phyloP scores from a whole-genome alignment of 23 red algal species.

The Gracilaria caudata region DNA sequence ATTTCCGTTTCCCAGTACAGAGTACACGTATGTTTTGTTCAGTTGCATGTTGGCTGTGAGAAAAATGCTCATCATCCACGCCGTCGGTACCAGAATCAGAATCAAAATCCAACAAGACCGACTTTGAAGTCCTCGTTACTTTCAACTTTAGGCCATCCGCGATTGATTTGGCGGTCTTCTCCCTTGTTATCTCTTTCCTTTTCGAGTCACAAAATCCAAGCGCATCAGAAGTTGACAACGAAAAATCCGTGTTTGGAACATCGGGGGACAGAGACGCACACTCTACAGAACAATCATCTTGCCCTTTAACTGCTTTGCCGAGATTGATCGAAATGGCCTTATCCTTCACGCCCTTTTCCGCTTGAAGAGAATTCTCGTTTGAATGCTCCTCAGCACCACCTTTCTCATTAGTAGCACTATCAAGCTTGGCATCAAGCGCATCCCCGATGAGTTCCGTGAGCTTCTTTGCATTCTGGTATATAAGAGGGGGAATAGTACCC shows the following conservation, averaged over 20 bases:
- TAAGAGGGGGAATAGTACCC: constrained; percentile 31
- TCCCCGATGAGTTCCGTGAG: constrained; percentile 46
- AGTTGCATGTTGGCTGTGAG: not conserved
- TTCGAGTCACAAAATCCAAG: not conserved
- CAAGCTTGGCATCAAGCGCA: constrained; percentile 51
- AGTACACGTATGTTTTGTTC: not conserved
- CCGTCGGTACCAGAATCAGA: constrained; percentile 18
- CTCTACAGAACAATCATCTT: not conserved
- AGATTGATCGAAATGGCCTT: not conserved
- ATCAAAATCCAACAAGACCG: constrained; percentile 28
- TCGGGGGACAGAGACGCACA: not conserved
- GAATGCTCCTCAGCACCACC: not conserved
- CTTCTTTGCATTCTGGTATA: constrained; percentile 51
- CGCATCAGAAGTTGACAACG: not conserved
- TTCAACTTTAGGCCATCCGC: not conserved
- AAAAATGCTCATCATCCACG: not conserved
- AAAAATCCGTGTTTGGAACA: not conserved
- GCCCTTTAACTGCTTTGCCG: not conserved
- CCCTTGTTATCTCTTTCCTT: not conserved
- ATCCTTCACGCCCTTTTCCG: not conserved
- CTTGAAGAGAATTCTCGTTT: not conserved
- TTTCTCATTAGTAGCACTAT: not conserved
- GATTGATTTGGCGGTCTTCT: not conserved
- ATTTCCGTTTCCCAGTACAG: not conserved
- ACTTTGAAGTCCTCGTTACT: not conserved